Conservation (phyloP, 495 filamentous ascomycete genomes). For the Glarea lozoyensis region DNA sequence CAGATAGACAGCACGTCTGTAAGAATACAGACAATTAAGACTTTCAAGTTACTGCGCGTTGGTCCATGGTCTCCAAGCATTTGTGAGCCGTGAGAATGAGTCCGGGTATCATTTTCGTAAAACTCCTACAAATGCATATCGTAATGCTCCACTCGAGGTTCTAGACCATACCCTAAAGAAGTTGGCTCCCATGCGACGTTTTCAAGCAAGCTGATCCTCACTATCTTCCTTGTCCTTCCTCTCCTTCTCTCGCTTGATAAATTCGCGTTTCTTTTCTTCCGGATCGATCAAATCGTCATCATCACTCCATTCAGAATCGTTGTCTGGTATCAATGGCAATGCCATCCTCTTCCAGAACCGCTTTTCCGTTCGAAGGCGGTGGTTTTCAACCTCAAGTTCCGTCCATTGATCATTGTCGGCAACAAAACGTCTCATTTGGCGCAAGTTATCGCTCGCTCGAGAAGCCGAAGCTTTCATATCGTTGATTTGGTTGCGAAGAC, state of each 20-base stretch:
- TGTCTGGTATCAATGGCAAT: constrained; percentile 36
- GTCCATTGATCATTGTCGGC: constrained; percentile 37
- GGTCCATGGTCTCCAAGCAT: no score
- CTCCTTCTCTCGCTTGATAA: constrained; percentile 12
- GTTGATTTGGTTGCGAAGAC: constrained; percentile 46
- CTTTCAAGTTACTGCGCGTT: no score
- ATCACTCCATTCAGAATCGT: constrained; percentile 44
- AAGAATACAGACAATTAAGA: no score
- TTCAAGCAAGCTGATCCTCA: constrained; percentile 1
- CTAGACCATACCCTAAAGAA: no score
- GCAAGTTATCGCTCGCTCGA: constrained; percentile 37
- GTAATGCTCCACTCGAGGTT: background rate
- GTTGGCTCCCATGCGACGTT: no score
- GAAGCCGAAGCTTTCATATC: constrained; percentile 45
- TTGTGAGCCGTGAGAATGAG: no score
- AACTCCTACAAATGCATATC: constrained; percentile 4
- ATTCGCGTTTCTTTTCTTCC: constrained; percentile 34
- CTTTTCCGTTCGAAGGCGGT: constrained; percentile 33
- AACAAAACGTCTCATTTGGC: constrained; percentile 36
- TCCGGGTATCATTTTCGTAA: no score
- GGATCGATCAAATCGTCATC: constrained; percentile 46
- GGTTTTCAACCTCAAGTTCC: constrained; percentile 34
- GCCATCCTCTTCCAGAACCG: constrained; percentile 49
- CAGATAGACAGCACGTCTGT: no score
- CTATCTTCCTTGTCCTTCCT: constrained; percentile 12